Base-by-base conservation (phyloP, 345 rosid genomes). In the Microthlaspi erraticum region DNA sequence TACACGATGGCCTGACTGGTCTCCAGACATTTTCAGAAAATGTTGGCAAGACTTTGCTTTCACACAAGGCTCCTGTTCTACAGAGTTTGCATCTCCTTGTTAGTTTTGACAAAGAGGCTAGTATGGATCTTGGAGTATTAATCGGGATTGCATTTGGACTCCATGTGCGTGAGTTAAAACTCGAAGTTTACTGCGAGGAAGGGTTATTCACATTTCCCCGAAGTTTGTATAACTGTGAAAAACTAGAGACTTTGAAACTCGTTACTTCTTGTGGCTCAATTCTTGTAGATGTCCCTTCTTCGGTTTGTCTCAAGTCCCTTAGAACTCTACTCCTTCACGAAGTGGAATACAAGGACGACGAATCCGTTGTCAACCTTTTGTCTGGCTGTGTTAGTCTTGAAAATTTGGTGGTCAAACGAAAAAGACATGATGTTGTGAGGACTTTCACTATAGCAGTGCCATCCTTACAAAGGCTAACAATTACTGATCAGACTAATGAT, bases 401-500 rank as follows among this genome's bases (percentile, higher is more conserved):
- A 62, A 12, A 45, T 12, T 45, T 63, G 18, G 16, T 33, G 12
- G 4, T 46, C 8, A 13, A 1, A 11, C n/a, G 12, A n/a, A 0
- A 2, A 1, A 1, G 0, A n/a, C 34, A 32, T 32, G 34, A 3
- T 14, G 14, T 9, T 55, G 8, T 4, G 0, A 19, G 4, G 26
- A 7, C 50, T 60, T 23, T 41, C 8, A 41, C 19, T 23, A n/a
- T 60, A 1, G 20, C 37, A 2, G 5, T 60, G 9, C 65, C 37
- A n/a, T 41, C 52, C 17, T 58, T 58, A 19, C 16, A 37, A 10
- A 58, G 64, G 39, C 64, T 59, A 31, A 9, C 53, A 44, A 29
- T 61, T 9, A 0, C 0, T 54, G 14, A 5, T 49, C 2, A 23
- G 1, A 23, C 3, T 23, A 0, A 23, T 23, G 1, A 23, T 23